Evolutionary conservation across 768 basidiomycete genomes (phyloP).

Genomic region (Naganishia antarctica): DNA sequence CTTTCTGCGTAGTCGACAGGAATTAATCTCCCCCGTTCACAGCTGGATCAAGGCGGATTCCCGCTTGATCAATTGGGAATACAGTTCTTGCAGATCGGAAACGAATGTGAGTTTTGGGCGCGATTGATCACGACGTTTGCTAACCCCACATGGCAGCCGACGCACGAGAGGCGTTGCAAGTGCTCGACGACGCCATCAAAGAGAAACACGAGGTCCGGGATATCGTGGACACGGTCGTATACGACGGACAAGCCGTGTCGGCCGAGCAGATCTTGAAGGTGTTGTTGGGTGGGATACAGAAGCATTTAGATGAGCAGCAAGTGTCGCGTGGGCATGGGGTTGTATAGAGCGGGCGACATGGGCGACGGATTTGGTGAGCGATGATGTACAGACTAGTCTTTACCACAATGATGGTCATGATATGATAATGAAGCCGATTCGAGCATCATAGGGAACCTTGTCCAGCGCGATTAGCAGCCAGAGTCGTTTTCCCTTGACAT

Average conservation of each 20-base stretch:
- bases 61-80: constrained; percentile 62
- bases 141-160: not conserved
- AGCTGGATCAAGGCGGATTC: constrained; percentile 56
- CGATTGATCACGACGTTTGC: too few species aligned
- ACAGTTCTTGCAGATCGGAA: constrained; percentile 68
- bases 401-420: too few species aligned
- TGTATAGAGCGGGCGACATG: too few species aligned
- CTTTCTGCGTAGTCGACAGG: too few species aligned
- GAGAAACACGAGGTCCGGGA: constrained; percentile 54
- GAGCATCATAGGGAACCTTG: too few species aligned
- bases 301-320: constrained; percentile 4
- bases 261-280: constrained; percentile 60
- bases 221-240: constrained; percentile 68
- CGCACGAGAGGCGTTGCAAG: constrained; percentile 52
- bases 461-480: too few species aligned
- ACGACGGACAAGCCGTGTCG: constrained; percentile 52
- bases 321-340: not conserved
- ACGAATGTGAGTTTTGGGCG: constrained; percentile 40
- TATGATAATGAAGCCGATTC: too few species aligned
- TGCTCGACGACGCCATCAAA: constrained; percentile 62
- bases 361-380: too few species aligned
- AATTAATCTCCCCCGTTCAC: not conserved
- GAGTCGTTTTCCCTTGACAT: too few species aligned
- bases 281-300: constrained; percentile 59
- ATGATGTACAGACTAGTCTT: too few species aligned